A percentile compares a stretch with the other conserved stretches of the same genome.
These are phyloP conservation scores for Microcera coccophila DNA, from an alignment of 2,329 filamentous ascomycete species.

Conservation along the genomic window DNA sequence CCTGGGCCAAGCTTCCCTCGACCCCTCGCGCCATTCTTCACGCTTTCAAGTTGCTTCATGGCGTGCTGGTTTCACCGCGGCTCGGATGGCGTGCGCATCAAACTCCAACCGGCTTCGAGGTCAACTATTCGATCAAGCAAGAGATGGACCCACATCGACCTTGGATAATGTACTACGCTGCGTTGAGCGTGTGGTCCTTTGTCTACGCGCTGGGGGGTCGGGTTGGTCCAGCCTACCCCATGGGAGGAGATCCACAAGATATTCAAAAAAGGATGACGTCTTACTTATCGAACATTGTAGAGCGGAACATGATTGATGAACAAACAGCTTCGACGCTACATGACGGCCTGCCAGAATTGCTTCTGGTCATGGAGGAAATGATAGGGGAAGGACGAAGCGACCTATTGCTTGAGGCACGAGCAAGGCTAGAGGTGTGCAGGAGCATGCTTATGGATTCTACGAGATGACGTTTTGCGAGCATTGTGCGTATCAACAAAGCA, in stretches of 20 bases:
- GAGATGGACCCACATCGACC: slow-evolving; percentile 81
- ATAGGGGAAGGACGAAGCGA: slow-evolving; percentile 55
- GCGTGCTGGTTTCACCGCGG: slow-evolving; percentile 62
- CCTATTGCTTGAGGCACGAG: slow-evolving; percentile 71
- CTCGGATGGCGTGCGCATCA: slow-evolving; percentile 23
- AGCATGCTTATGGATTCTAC: slow-evolving; percentile 22
- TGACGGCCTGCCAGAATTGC: slow-evolving; percentile 43
- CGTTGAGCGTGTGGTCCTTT: slow-evolving; percentile 82
- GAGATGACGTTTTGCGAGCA: too few species aligned
- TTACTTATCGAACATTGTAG: slow-evolving; percentile 60
- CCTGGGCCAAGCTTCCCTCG: slow-evolving; percentile 71
- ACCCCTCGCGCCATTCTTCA: slow-evolving; percentile 82
- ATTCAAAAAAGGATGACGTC: slow-evolving; percentile 39
- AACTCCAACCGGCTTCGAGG: slow-evolving; percentile 33
- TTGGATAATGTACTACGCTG: slow-evolving; percentile 87
- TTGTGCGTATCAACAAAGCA: too few species aligned
- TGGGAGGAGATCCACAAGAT: too few species aligned
- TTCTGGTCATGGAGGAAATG: slow-evolving; percentile 42
- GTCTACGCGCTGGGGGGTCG: slow-evolving; percentile 68
- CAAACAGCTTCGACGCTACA: slow-evolving; percentile 65
- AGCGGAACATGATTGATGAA: slow-evolving; percentile 66
- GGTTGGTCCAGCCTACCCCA: slow-evolving; percentile 46
- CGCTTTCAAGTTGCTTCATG: slow-evolving; percentile 73
- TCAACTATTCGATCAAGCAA: slow-evolving; percentile 67
- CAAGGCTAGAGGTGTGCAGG: slow-evolving; percentile 62